Evolutionary conservation across 2,329 filamentous ascomycete genomes (phyloP), one percentile per base, ranked within the genome.

Genomic region (Ophiostoma angusticollis): DNA sequence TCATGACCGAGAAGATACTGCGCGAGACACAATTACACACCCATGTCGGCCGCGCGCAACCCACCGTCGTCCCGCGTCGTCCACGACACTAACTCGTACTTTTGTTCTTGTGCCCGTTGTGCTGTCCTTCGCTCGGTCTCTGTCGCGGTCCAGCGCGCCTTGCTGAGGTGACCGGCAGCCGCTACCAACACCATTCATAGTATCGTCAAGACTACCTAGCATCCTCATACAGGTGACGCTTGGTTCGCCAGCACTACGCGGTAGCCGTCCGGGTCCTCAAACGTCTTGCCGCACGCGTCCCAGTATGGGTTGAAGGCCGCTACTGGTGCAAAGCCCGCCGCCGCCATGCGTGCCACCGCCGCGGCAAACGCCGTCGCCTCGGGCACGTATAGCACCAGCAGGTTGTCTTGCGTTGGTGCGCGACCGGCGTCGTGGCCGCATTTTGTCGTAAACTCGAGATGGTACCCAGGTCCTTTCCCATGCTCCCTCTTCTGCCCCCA

Each of bases 191-290:
- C n/a, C n/a, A n/a, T n/a, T n/a, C n/a, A n/a, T n/a, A n/a, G n/a
- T n/a, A n/a, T n/a, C n/a, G n/a, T n/a, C n/a, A n/a, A n/a, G n/a
- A n/a, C n/a, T n/a, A n/a, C n/a, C n/a, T n/a, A n/a, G n/a, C n/a
- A n/a, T 16, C 12, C 12, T 12, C 24, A 44, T 14, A 44, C 28
- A 4, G 46, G 45, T 33, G 43, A 47, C 9, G 27, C 34, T 44
- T 50, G 49, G 22, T 60, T 58, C 18, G 52, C 59, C 24, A 67
- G 48, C 25, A 67, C 63, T 28, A 64, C 49, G 7, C 61, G 50
- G 50, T 62, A 67, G 13, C 63, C 64, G 51, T 67, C 64, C 9
- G 59, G 50, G 47, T 67, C 63, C 38, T 61, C 60, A 50, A 58
- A 61, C 5, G 63, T 64, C 53, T 56, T 61, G 14, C 63, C 64